Percentiles rank a stretch among this genome's conserved stretches.
These are phyloP conservation scores for Climacium dendroides DNA, from an alignment of 225 moss, liverwort and hornwort genomes.

Conservation along the genomic window DNA sequence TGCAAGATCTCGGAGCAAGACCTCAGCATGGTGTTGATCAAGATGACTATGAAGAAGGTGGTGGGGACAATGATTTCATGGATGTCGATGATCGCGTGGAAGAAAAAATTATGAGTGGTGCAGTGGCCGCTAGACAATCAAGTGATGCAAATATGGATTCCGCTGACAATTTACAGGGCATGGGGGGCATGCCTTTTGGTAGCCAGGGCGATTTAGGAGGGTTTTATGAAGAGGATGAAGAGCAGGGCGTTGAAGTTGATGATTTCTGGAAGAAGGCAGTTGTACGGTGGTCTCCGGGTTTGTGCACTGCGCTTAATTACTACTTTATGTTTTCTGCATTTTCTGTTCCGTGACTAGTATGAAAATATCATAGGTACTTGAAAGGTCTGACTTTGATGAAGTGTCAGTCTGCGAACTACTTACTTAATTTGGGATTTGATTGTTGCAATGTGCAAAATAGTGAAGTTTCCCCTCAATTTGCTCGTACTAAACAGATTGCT, in stretches of 20 bases:
- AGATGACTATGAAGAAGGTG: conserved; percentile 42
- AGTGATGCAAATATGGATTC: conserved; percentile 12
- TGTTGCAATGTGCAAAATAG: not conserved
- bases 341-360: not conserved
- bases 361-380: not conserved
- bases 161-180: not conserved
- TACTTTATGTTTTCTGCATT: not conserved
- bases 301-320: not conserved
- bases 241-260: conserved; percentile 49
- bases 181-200: not conserved
- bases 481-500: not conserved
- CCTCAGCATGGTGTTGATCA: conserved; percentile 29
- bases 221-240: conserved; percentile 68
- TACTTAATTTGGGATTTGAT: not conserved
- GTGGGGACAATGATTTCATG: conserved; percentile 63
- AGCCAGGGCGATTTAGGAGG: conserved; percentile 52
- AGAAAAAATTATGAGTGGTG: not conserved
- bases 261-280: conserved; percentile 47
- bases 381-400: not conserved
- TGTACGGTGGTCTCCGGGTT: conserved; percentile 59
- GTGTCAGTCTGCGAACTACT: not conserved
- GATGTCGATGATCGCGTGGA: conserved; percentile 17
- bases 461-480: not conserved
- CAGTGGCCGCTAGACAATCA: not conserved
- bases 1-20: conserved; percentile 20